phyloP scores from a whole-genome alignment of 2,329 filamentous ascomycete species.

The Alternaria metachromatica region DNA sequence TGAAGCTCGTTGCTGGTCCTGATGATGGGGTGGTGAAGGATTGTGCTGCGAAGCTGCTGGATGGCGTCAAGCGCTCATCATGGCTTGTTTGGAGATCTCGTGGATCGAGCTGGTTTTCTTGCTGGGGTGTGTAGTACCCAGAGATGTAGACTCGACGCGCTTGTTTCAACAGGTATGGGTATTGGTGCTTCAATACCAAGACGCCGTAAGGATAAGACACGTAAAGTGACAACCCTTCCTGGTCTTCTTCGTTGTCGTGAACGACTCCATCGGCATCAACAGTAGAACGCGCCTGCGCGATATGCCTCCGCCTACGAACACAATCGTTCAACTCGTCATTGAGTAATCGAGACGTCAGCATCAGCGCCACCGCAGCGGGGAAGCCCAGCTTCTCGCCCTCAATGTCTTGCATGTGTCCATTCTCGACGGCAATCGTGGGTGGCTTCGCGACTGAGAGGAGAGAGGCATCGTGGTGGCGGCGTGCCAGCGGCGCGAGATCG shows the following conservation, averaged over 20 bases:
- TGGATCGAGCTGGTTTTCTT: conserved; percentile 2
- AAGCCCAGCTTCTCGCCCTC: conserved; percentile 21
- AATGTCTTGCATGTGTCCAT: conserved; percentile 7
- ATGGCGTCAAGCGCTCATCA: conserved; percentile 20
- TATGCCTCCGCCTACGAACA: conserved; percentile 25
- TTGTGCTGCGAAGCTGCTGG: conserved; percentile 19
- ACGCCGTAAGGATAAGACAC: conserved; percentile 52
- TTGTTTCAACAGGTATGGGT: conserved; percentile 51
- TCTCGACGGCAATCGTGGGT: conserved; percentile 27
- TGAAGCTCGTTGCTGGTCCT: conserved; percentile 4
- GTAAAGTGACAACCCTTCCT: conserved; percentile 48
- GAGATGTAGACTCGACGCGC: conserved; percentile 51
- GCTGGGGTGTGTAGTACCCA: conserved; percentile 43
- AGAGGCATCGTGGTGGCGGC: conserved; percentile 38
- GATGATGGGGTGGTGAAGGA: conserved; percentile 12
- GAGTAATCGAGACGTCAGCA: conserved; percentile 42
- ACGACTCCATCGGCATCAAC: conserved; percentile 1
- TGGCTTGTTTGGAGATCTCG: conserved; percentile 12
- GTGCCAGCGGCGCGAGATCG: conserved; percentile 44
- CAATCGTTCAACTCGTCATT: conserved; percentile 47
- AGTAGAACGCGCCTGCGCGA: conserved; percentile 17
- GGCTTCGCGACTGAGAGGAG: conserved; percentile 42
- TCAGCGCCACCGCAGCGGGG: conserved; percentile 34
- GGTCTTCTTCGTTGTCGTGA: conserved; percentile 12
- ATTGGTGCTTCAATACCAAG: conserved; percentile 47